phyloP scores from a whole-genome alignment of 352 stramenopile species.

The Globisporangium abappressorium region DNA sequence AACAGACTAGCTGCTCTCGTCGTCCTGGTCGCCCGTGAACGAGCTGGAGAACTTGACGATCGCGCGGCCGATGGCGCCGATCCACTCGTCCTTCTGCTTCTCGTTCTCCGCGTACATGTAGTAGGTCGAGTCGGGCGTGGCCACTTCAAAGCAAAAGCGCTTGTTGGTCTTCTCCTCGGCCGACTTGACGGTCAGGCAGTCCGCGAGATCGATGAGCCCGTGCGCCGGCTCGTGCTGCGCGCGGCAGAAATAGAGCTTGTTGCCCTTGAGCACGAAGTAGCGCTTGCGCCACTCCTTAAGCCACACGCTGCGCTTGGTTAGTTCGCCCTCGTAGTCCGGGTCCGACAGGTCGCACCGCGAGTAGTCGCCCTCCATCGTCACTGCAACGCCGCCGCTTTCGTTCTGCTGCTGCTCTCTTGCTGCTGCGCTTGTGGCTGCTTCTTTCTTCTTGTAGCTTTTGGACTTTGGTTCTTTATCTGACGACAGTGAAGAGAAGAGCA shows the following conservation, averaged over 20 bases:
- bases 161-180: conserved; percentile 92
- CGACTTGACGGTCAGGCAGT: conserved; percentile 90
- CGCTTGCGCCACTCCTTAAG: conserved; percentile 89
- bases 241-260: conserved; percentile 90
- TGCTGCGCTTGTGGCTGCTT: not conserved
- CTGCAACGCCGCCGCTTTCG: not conserved
- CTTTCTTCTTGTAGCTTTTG: not conserved
- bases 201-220: conserved; percentile 86
- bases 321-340: conserved; percentile 84
- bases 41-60: conserved; percentile 98
- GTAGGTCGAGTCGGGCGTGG: conserved; percentile 85
- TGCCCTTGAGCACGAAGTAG: conserved; percentile 91
- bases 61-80: conserved; percentile 94
- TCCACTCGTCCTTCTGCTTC: conserved; percentile 92
- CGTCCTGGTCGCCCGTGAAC: conserved; percentile 91
- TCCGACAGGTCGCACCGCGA: conserved; percentile 73
- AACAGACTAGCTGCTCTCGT: conserved; percentile 35
- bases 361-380: conserved; percentile 70
- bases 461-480: not conserved
- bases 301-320: conserved; percentile 91
- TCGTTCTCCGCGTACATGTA: conserved; percentile 92
- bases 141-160: conserved; percentile 88
- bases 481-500: not conserved
- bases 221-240: conserved; percentile 73
- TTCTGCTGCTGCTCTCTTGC: not conserved